phyloP scores from a whole-genome alignment of 2,329 filamentous ascomycete species.

The Sclerotinia trifoliorum region DNA sequence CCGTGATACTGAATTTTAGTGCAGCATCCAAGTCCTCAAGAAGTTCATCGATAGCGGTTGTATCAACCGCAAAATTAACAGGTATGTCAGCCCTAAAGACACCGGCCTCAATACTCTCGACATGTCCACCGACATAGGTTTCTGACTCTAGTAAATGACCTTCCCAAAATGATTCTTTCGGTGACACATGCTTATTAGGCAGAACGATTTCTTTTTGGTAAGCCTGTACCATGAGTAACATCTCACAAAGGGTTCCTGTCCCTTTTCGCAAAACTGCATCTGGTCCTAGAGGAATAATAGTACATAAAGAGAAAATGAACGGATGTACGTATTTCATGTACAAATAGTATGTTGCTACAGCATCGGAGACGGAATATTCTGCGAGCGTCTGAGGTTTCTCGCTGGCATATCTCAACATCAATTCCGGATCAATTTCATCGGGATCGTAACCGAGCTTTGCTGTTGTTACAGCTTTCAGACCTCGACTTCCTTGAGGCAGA shows the following conservation, averaged over 20 bases:
- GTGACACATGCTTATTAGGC: slow-evolving; percentile 92
- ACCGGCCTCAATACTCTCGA: slow-evolving; percentile 97
- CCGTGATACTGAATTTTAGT: slow-evolving; percentile 79
- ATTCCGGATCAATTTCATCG: slow-evolving; percentile 92
- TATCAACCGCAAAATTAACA: slow-evolving; percentile 88
- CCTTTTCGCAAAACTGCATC: slow-evolving; percentile 94
- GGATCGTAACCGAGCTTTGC: slow-evolving; percentile 98
- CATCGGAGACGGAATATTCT: slow-evolving; percentile 98
- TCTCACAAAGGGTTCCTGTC: slow-evolving; percentile 97
- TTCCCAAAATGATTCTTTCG: slow-evolving; percentile 93
- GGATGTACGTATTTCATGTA: slow-evolving; percentile 99
- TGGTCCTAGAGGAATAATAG: slow-evolving; percentile 87
- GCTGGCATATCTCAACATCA: slow-evolving; percentile 90
- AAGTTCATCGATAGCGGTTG: slow-evolving; percentile 85
- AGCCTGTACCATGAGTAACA: slow-evolving; percentile 98
- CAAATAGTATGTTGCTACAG: slow-evolving; percentile 95
- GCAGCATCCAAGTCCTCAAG: slow-evolving; percentile 83
- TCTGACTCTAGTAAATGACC: slow-evolving; percentile 95
- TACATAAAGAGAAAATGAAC: slow-evolving; percentile 98
- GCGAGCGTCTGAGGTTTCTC: slow-evolving; percentile 92
- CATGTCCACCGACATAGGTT: slow-evolving; percentile 96
- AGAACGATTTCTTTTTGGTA: slow-evolving; percentile 89
- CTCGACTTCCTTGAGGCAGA: slow-evolving; percentile 92
- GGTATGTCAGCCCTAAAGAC: slow-evolving; percentile 96
- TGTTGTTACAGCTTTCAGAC: slow-evolving; percentile 94